Evolutionary conservation across 495 filamentous ascomycete species (phyloP), one percentile per base, ranked within the genome.

Genomic region (Aspergillus olivimuriae): DNA sequence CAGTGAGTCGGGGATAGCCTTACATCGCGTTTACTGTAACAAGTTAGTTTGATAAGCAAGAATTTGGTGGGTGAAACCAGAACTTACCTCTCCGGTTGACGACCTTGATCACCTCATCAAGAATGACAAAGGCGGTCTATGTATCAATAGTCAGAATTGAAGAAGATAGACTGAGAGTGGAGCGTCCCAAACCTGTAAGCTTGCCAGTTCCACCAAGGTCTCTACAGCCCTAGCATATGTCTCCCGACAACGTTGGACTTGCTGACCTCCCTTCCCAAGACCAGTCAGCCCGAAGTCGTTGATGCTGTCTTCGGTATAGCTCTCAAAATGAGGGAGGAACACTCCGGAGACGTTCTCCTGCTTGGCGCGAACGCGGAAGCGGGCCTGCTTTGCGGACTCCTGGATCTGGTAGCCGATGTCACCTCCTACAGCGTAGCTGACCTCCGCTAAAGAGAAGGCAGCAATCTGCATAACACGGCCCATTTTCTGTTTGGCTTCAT

Each of bases 401-500:
- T 95, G 90, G 45, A 99, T 86, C 68, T 97, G 92, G 68, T 95
- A 99, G 17, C 82, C 84, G 51, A 99, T 94, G 55, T 94, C 87
- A 59, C 90, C 88, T 45, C 94, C 94, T 11, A 95, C 90, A 23
- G 94, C 94, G 56, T 97, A 99, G 41, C 88, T 95, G 23, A 97
- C 94, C 75, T 96, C 94, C 41, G 92, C 94, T 28, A 99, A 77
- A 2, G 92, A 96, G 65, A 99, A 95, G 20, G 94, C 89, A 10
- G 92, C 92, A 63, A 99, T 92, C 59, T 96, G 90, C 92, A 99
- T 97, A 11, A 99, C 94, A 10, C 92, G 82, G 33, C 92, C 92
- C 92, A 99, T 99, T 74, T 99, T 99, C 50, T 88, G 88, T 69
- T 99, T 99, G 20, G 92, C 92, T 64, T 97, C 91, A 70, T 97